Evolutionary conservation across 2,329 filamentous ascomycete genomes (phyloP).

Genomic region (Venturiaceae sp.): DNA sequence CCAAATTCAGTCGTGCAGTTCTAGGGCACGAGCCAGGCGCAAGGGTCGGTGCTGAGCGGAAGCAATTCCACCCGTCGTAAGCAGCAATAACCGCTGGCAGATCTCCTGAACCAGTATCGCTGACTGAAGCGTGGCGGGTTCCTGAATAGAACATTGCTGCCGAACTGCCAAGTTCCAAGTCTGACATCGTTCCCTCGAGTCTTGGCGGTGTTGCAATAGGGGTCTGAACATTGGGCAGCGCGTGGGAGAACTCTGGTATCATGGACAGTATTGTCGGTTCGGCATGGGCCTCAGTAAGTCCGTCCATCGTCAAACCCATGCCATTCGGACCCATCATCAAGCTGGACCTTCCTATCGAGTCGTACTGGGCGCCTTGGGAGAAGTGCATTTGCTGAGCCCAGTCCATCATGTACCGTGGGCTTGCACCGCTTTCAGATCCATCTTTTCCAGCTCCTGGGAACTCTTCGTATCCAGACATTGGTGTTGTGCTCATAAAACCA

Average conservation of each 20-base stretch:
- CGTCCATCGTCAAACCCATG: constrained; percentile 31
- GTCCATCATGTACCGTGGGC: constrained; percentile 37
- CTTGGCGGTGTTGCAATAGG: constrained; percentile 36
- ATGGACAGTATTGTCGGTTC: constrained; percentile 33
- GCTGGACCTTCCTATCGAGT: constrained; percentile 28
- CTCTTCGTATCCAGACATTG: constrained; percentile 36
- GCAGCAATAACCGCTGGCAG: constrained; percentile 17
- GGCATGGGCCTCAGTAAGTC: constrained; percentile 15
- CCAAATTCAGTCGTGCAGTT: constrained; percentile 40
- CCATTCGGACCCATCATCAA: constrained; percentile 29
- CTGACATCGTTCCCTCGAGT: constrained; percentile 35
- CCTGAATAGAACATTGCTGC: constrained; percentile 30
- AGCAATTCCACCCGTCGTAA: constrained; percentile 43
- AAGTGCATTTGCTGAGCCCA: constrained; percentile 36
- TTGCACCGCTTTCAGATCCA: constrained; percentile 27
- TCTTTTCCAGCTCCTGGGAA: constrained; percentile 27
- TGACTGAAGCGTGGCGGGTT: constrained; percentile 29
- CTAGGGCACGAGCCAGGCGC: constrained; percentile 39
- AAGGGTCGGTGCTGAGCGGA: constrained; percentile 40
- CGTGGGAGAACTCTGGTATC: constrained; percentile 33
- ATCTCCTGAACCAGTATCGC: constrained; percentile 3
- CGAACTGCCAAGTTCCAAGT: constrained; percentile 34
- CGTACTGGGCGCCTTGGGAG: constrained; percentile 27
- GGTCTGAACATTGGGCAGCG: constrained; percentile 31
- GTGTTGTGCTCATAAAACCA: constrained; percentile 32